Evolutionary conservation across 208 protist genomes (phyloP), one percentile per base, ranked within the genome.

Genomic region (Acanthamoeba sp.): DNA sequence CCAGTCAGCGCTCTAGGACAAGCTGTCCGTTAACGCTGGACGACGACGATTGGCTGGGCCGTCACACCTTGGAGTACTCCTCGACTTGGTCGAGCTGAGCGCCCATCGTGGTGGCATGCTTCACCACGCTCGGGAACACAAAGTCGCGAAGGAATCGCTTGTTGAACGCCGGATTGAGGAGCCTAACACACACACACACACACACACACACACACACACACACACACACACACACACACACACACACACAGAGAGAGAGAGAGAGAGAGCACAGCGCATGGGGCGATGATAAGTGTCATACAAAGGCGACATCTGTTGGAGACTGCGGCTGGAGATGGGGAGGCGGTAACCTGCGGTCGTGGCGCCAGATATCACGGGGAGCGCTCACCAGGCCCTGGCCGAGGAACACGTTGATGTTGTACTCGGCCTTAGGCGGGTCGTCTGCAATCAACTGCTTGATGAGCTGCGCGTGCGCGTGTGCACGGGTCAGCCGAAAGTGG

Each of bases 101-200:
- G 29, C 27, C 42, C n/a, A 93, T 24, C 24, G 66, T 93, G 12
- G 24, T 27, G 71, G 48, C 40, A 42, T 93, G 90, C 66, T 93
- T 93, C 22, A 82, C 45, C 48, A 93, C 69, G 36, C 40, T 66
- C 18, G 90, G 90, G 59, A 93, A 73, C 38, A 93, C 90, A 64
- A 93, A 59, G 42, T 66, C 71, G 18, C 85, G 62, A 12, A 93
- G 29, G 90, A 93, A 93, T 16, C 90, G 24, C 66, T 93, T 93
- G 71, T 93, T 76, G 45, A 93, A 93, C 16, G 71, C 90, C 34
- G 90, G 90, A 32, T 93, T 93, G 36, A 93, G n/a, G 24, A 93
- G 42, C 27, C 90, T 93, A 7, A 40, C 2, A 10, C 10, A 34
- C 29, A n/a, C n/a, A n/a, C n/a, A n/a, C n/a, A n/a, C n/a, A n/a